Percentiles rank a stretch among this genome's conserved stretches.
Evolutionary conservation across 208 protist species (phyloP).

Genomic region (Phytomonas sp.): DNA sequence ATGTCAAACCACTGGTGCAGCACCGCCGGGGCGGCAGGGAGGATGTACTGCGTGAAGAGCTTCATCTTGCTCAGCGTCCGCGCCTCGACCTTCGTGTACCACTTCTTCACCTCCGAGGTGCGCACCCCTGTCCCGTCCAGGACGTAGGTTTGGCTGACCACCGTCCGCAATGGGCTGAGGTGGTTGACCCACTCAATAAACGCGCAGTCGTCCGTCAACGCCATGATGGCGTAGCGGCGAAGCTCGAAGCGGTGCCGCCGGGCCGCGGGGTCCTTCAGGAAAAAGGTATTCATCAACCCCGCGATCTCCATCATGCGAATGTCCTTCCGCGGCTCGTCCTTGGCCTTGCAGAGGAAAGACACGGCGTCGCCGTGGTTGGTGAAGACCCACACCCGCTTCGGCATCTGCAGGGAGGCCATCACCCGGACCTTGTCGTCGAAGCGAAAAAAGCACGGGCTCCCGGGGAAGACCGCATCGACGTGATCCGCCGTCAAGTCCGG

Average conservation of each 20-base stretch:
- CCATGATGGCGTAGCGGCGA: constrained; percentile 81
- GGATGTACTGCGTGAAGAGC: constrained; percentile 67
- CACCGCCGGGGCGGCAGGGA: constrained; percentile 73
- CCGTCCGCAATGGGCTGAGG: constrained; percentile 61
- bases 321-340: constrained; percentile 93
- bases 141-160: constrained; percentile 75
- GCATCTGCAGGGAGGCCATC: constrained; percentile 89
- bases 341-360: constrained; percentile 89
- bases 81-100: constrained; percentile 53
- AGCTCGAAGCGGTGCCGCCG: constrained; percentile 77
- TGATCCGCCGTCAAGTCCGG: constrained; percentile 29
- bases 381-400: constrained; percentile 84
- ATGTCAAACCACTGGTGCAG: constrained; percentile 92
- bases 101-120: constrained; percentile 54
- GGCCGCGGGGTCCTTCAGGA: constrained; percentile 72
- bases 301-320: constrained; percentile 95
- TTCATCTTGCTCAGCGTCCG: constrained; percentile 54
- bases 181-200: constrained; percentile 95
- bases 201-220: constrained; percentile 87
- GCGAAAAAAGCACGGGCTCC: constrained; percentile 47
- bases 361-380: constrained; percentile 63
- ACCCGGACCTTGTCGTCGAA: constrained; percentile 70
- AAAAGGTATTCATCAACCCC: constrained; percentile 90
- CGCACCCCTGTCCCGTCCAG: constrained; percentile 54
- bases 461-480: constrained; percentile 39